Evolutionary conservation across 257 asterid species (phyloP).

Genomic region (Nyctanthes arbortristis): DNA sequence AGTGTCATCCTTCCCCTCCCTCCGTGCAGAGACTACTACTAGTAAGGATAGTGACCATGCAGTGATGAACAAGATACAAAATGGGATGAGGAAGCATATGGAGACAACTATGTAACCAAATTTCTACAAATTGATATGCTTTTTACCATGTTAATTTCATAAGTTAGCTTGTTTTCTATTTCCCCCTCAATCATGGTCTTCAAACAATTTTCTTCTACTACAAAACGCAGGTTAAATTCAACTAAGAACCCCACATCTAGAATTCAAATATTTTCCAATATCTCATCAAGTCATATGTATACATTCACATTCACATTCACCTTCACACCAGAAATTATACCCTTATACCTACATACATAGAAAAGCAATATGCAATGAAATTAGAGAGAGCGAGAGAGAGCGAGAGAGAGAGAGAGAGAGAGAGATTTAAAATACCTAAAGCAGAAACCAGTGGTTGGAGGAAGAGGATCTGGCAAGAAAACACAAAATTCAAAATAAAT

Average conservation of each 20-base stretch:
- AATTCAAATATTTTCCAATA: neutral
- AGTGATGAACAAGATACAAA: neutral
- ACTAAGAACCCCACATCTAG: neutral
- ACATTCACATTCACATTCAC: slow-evolving; percentile 6
- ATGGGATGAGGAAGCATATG: neutral
- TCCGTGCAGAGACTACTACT: neutral
- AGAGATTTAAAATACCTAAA: slow-evolving; percentile 35
- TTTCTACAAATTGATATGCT: neutral
- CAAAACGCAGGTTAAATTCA: neutral
- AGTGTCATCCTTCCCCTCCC: neutral
- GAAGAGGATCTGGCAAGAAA: slow-evolving; percentile 69
- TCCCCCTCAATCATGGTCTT: neutral
- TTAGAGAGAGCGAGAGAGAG: neutral
- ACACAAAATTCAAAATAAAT: slow-evolving; percentile 62
- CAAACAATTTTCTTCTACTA: neutral
- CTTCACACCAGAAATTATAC: neutral
- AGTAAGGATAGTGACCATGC: neutral
- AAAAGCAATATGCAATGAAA: neutral
- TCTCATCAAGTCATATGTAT: neutral
- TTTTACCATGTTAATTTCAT: neutral
- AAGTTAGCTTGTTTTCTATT: neutral
- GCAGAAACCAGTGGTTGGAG: slow-evolving; percentile 85
- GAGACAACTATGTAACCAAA: neutral
- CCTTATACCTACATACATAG: neutral
- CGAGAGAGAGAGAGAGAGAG: neutral